A percentile compares a stretch with the other conserved stretches of the same genome.
phyloP scores from a whole-genome alignment of 1,139 yeast species.

The Starmera stellimalicola region DNA sequence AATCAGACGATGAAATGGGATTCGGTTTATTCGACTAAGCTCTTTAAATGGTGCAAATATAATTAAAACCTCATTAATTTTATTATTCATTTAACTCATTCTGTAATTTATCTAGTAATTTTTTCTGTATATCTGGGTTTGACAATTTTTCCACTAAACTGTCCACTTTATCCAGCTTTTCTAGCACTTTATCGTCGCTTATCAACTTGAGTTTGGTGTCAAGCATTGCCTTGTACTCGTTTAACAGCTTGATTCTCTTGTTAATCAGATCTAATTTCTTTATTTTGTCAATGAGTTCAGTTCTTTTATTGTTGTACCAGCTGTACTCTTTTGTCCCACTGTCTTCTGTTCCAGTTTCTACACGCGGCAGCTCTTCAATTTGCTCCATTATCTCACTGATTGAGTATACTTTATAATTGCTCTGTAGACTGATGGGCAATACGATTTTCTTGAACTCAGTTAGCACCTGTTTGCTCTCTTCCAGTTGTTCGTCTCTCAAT shows the following conservation, averaged over 20 bases:
- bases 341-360: background rate
- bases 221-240: slow-evolving; percentile 6
- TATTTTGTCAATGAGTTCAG: slow-evolving; percentile 4
- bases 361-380: slow-evolving; percentile 11
- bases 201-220: slow-evolving; percentile 9
- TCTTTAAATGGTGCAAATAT: too few species aligned
- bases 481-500: slow-evolving; percentile 8
- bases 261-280: slow-evolving; percentile 4
- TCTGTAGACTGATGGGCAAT: slow-evolving; percentile 9
- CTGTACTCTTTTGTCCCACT: slow-evolving; percentile 4
- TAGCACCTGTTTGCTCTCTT: slow-evolving; percentile 4
- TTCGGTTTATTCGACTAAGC: slow-evolving; percentile 60
- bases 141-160: slow-evolving; percentile 5
- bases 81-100: background rate
- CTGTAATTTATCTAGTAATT: background rate
- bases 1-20: slow-evolving; percentile 77
- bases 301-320: slow-evolving; percentile 4
- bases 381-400: slow-evolving; percentile 11
- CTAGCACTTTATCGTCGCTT: background rate
- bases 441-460: slow-evolving; percentile 5
- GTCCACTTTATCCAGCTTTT: slow-evolving; percentile 3
- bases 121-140: background rate
- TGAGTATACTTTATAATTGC: slow-evolving; percentile 11
- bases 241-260: slow-evolving; percentile 4
- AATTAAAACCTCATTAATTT: background rate